These are phyloP conservation scores for Colletotrichum acutatum DNA, from an alignment of 2,329 filamentous ascomycete genomes.

Conservation along the genomic window DNA sequence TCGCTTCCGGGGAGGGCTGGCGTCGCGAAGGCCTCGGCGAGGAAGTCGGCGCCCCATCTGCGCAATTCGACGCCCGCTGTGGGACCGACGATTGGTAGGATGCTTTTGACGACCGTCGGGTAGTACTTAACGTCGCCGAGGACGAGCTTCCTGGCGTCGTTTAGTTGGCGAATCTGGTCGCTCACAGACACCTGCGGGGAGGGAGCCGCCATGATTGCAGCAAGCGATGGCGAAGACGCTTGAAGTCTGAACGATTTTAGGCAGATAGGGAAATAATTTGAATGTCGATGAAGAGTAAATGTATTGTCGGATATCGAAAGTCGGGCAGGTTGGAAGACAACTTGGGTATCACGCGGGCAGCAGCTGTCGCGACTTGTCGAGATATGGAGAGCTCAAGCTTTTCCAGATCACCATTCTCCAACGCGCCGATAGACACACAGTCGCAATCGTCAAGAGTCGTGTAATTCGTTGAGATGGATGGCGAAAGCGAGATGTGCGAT, in stretches of 20 bases:
- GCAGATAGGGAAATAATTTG: not conserved
- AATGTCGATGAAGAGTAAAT: not conserved
- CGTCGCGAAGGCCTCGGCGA: slow-evolving; percentile 95
- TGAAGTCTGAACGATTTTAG: not conserved
- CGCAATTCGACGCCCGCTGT: slow-evolving; percentile 81
- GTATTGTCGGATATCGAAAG: not conserved
- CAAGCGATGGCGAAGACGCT: not conserved
- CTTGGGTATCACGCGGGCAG: slow-evolving; percentile 17
- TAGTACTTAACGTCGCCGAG: slow-evolving; percentile 90
- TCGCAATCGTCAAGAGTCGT: slow-evolving; percentile 1
- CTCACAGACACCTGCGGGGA: slow-evolving; percentile 65
- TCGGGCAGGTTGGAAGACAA: not conserved
- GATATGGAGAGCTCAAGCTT: slow-evolving; percentile 34
- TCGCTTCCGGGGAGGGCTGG: slow-evolving; percentile 81
- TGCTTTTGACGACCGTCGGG: slow-evolving; percentile 88
- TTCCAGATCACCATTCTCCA: slow-evolving; percentile 35
- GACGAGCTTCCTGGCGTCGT: slow-evolving; percentile 90
- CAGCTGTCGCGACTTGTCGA: slow-evolving; percentile 36
- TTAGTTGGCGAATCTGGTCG: slow-evolving; percentile 87
- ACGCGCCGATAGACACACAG: slow-evolving; percentile 13
- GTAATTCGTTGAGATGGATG: not conserved
- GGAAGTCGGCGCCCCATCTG: slow-evolving; percentile 95
- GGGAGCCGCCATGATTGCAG: slow-evolving; percentile 60
- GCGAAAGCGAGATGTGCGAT: slow-evolving; percentile 3
- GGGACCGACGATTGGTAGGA: slow-evolving; percentile 89